phyloP scores from a whole-genome alignment of 148 eudicot species.

The Diospyros lotus region DNA sequence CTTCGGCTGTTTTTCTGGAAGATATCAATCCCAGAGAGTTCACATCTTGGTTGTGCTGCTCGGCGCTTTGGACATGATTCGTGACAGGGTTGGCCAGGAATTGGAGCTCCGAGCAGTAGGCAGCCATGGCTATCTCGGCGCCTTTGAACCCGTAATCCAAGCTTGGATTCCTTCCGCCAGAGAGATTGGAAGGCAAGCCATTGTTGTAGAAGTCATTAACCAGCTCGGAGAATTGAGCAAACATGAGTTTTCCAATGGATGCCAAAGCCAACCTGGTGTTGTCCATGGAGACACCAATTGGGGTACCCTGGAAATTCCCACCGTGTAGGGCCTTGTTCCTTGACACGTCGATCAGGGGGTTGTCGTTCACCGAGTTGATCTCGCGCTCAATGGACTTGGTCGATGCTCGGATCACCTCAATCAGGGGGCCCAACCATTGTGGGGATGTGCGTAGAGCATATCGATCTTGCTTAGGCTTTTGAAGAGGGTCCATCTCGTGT shows the following conservation, averaged over 20 bases:
- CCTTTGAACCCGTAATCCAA: conserved; percentile 31
- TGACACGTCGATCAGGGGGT: conserved; percentile 23
- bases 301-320: conserved; percentile 24
- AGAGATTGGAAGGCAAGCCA: conserved; percentile 26
- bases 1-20: conserved; percentile 27
- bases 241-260: conserved; percentile 22
- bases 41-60: conserved; percentile 31
- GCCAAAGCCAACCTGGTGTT: conserved; percentile 22
- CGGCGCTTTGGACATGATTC: conserved; percentile 29
- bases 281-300: conserved; percentile 28
- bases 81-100: conserved; percentile 28
- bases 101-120: conserved; percentile 28
- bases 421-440: conserved; percentile 21
- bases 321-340: conserved; percentile 24
- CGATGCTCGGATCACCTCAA: conserved; percentile 20
- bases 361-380: conserved; percentile 25
- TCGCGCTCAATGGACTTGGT: conserved; percentile 26
- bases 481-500: conserved; percentile 22
- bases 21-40: conserved; percentile 28
- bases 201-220: conserved; percentile 25
- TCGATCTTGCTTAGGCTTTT: conserved; percentile 22
- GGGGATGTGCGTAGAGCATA: conserved; percentile 24
- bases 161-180: conserved; percentile 28
- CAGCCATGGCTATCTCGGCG: conserved; percentile 29
- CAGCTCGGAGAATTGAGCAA: conserved; percentile 26